Percentiles rank a stretch among this genome's conserved stretches.
phyloP scores from a whole-genome alignment of 2,329 filamentous ascomycete genomes.

The Boeremia lycopersici region DNA sequence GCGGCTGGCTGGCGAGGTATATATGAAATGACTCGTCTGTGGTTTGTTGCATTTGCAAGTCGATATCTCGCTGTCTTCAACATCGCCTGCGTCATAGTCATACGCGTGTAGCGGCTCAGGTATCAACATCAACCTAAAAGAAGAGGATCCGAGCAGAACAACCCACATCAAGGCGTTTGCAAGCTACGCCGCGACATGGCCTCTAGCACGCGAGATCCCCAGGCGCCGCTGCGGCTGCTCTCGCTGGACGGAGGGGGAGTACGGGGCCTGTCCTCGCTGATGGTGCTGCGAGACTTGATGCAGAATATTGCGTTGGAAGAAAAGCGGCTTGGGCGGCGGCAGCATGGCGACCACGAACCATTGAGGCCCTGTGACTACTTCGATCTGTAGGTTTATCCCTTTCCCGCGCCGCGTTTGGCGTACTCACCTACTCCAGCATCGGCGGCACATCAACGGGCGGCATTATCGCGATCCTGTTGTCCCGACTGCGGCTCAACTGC shows the following conservation, averaged over 20 bases:
- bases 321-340: conserved; percentile 41
- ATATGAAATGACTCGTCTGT: background rate
- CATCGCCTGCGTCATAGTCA: no score
- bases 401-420: background rate
- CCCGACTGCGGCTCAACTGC: conserved; percentile 46
- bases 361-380: conserved; percentile 50
- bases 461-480: conserved; percentile 49
- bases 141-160: no score
- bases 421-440: conserved; percentile 21
- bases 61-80: background rate
- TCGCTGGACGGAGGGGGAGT: conserved; percentile 6
- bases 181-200: background rate
- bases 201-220: background rate
- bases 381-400: conserved; percentile 34
- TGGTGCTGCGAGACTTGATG: conserved; percentile 50
- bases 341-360: conserved; percentile 32
- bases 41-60: background rate
- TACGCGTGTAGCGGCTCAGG: no score
- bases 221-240: background rate
- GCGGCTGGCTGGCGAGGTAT: background rate
- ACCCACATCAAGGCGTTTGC: no score
- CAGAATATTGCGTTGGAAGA: conserved; percentile 47
- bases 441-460: conserved; percentile 50
- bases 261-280: conserved; percentile 12
- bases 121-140: no score